Percentiles rank a stretch among this genome's conserved stretches.
Evolutionary conservation across 805 yeast species (phyloP).

Genomic region (Hanseniaspora vineae): DNA sequence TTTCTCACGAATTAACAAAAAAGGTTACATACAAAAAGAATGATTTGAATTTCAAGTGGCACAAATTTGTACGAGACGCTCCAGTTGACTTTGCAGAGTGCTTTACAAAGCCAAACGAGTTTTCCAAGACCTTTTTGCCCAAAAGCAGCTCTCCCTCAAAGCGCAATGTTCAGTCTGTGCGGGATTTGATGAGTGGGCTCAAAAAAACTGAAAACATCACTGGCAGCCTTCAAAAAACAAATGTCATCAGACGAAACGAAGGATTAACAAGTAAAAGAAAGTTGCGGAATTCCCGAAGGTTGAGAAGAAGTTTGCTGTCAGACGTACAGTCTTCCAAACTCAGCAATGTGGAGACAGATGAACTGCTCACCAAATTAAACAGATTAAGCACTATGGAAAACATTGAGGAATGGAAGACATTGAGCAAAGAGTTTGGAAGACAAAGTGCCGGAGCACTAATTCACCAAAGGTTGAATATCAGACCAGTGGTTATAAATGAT

Average conservation of each 20-base stretch:
- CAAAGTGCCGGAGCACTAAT: constrained; percentile 27
- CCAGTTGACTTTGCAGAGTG: neutral
- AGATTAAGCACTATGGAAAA: constrained; percentile 4
- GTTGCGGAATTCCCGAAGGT: constrained; percentile 2
- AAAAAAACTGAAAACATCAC: no score
- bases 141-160: no score
- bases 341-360: neutral
- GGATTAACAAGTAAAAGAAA: neutral
- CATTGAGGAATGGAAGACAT: constrained; percentile 3
- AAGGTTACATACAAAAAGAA: neutral
- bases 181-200: no score
- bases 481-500: constrained; percentile 25
- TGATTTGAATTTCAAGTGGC: neutral
- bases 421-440: constrained; percentile 13
- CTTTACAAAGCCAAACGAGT: neutral
- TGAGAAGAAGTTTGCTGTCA: neutral
- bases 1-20: neutral
- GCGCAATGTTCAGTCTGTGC: no score
- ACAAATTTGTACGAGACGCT: no score
- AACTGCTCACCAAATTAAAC: neutral
- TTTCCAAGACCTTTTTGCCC: no score
- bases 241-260: no score
- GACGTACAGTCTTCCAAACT: neutral
- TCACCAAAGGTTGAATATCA: constrained; percentile 29
- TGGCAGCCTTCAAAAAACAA: no score